Percentiles rank a stretch among this genome's conserved stretches.
Evolutionary conservation across 441 rosid genomes (phyloP).

Genomic region (Melastoma candidum): DNA sequence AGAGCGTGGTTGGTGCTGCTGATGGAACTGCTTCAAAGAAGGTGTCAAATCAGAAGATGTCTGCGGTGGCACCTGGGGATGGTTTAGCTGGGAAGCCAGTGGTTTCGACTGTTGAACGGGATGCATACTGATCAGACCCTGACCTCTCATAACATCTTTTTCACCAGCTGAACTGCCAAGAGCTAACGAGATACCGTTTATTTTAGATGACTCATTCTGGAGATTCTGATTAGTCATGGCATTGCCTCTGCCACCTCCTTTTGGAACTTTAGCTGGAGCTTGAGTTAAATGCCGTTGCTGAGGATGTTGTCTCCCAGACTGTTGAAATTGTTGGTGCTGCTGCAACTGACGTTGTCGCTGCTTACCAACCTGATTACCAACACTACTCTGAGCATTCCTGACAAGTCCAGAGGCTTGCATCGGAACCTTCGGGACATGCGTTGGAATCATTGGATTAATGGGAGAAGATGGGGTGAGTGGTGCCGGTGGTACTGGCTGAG

Average conservation of each 20-base stretch:
- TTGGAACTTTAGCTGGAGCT: constrained; percentile 40
- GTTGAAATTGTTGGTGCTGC: constrained; percentile 67
- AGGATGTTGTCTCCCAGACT: constrained; percentile 81
- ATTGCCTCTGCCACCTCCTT: constrained; percentile 86
- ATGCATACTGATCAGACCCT: constrained; percentile 40
- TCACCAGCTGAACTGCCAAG: constrained; percentile 54
- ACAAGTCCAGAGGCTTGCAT: constrained; percentile 49
- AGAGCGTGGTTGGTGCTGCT: constrained; percentile 47
- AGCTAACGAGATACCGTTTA: constrained; percentile 55
- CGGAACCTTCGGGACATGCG: constrained; percentile 62
- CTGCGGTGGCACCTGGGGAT: constrained; percentile 51
- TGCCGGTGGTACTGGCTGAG: constrained; percentile 48
- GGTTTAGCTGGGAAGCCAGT: constrained; percentile 45
- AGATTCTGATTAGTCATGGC: constrained; percentile 52
- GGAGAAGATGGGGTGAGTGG: constrained; percentile 50
- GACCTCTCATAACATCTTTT: constrained; percentile 66
- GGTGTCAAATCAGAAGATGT: constrained; percentile 37
- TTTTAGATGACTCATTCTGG: constrained; percentile 54
- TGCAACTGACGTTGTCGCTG: constrained; percentile 62
- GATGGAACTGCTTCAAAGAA: constrained; percentile 35
- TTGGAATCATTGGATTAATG: constrained; percentile 44
- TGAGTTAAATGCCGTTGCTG: constrained; percentile 61
- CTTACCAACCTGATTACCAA: constrained; percentile 69
- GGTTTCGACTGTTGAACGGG: constrained; percentile 60
- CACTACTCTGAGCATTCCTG: constrained; percentile 51